phyloP scores from a whole-genome alignment of 1,284 basidiomycete genomes.

The Boletus semigastroideus region DNA sequence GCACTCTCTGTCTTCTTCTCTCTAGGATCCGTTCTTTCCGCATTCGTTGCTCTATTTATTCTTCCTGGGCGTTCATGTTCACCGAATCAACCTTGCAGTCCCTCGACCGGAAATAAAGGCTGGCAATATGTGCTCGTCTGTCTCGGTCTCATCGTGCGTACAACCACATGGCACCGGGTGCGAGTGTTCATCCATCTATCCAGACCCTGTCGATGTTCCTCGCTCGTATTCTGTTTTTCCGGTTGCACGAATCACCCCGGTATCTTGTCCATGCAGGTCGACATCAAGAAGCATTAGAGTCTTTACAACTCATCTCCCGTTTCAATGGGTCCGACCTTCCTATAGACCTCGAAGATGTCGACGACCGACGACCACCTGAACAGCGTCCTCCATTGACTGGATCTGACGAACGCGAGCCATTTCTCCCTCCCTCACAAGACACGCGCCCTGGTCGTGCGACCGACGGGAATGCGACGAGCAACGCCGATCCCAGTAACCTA shows the following conservation, averaged over 20 bases:
- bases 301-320: slow-evolving; percentile 77
- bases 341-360: slow-evolving; percentile 72
- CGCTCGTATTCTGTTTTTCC: slow-evolving; percentile 86
- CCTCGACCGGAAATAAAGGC: slow-evolving; percentile 70
- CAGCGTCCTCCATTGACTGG: slow-evolving; percentile 13
- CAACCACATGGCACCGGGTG: neutral
- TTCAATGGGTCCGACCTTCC: slow-evolving; percentile 77
- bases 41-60: slow-evolving; percentile 73
- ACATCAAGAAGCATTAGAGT: slow-evolving; percentile 77
- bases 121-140: slow-evolving; percentile 83
- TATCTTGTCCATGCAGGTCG: slow-evolving; percentile 86
- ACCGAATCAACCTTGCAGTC: slow-evolving; percentile 53
- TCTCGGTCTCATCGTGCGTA: slow-evolving; percentile 70
- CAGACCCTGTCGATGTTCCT: slow-evolving; percentile 88
- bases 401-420: slow-evolving; percentile 30
- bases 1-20: slow-evolving; percentile 97
- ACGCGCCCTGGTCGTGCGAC: slow-evolving; percentile 1
- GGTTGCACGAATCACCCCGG: slow-evolving; percentile 89
- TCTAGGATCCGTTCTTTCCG: slow-evolving; percentile 82
- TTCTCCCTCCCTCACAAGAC: slow-evolving; percentile 27
- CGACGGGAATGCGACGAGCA: slow-evolving; percentile 12
- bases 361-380: slow-evolving; percentile 42
- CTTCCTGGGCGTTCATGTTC: slow-evolving; percentile 79
- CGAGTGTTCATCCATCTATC: slow-evolving; percentile 3
- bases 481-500: slow-evolving; percentile 8